These are phyloP conservation scores for Solanum chmielewskii DNA, from an alignment of 257 asterid species.

Conservation along the genomic window DNA sequence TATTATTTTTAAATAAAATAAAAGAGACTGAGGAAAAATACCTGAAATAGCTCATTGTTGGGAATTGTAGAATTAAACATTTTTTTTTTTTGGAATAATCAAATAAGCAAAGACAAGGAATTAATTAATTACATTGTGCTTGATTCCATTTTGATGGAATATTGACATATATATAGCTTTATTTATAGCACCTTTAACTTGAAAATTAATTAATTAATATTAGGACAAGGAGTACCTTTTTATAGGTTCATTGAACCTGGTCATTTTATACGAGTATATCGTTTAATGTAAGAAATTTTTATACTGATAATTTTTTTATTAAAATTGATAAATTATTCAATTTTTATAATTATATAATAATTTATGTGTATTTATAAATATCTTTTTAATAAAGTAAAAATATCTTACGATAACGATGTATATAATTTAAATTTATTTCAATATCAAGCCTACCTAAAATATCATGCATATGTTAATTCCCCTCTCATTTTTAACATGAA, in stretches of 20 bases:
- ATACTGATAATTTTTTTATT: too few species aligned
- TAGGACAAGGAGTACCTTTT: not conserved
- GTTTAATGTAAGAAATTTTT: not conserved
- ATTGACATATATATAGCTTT: not conserved
- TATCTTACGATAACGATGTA: too few species aligned
- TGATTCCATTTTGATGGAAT: not conserved
- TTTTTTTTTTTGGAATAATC: not conserved
- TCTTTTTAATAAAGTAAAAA: too few species aligned
- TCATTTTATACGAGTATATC: not conserved
- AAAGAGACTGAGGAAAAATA: not conserved
- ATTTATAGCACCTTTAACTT: not conserved
- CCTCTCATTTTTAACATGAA: not conserved
- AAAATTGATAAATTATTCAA: too few species aligned
- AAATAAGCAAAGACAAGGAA: not conserved
- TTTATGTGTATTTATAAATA: too few species aligned
- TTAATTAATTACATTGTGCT: not conserved
- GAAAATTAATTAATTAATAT: not conserved
- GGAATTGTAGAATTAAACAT: not conserved
- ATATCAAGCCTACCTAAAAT: too few species aligned
- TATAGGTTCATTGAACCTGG: conserved; percentile 10
- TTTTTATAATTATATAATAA: too few species aligned
- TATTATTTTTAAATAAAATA: not conserved
- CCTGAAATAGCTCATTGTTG: not conserved
- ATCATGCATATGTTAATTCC: not conserved
- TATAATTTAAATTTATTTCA: not conserved